Conservation (phyloP, 116 monocot genomes). For the Trichopus zeylanicus region DNA sequence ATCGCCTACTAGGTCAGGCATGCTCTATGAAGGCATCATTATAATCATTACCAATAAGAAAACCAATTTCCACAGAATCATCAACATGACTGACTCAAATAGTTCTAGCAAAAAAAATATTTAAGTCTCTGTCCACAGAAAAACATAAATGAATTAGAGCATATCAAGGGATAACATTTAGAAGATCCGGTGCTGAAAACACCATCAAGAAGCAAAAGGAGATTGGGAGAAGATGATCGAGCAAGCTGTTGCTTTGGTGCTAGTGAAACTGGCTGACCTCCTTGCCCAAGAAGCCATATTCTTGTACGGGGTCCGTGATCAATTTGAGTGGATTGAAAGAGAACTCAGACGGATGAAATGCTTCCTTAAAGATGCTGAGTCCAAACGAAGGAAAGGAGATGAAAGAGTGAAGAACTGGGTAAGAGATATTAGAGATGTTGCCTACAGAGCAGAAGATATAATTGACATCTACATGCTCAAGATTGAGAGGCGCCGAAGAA, state of each 20-base stretch:
- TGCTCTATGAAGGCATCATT: too few species aligned
- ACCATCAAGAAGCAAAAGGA: not conserved
- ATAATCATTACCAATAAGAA: too few species aligned
- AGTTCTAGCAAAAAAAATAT: too few species aligned
- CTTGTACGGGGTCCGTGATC: not conserved
- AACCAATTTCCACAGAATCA: too few species aligned
- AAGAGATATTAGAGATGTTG: not conserved
- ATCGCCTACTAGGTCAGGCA: too few species aligned
- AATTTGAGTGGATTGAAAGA: not conserved
- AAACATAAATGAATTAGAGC: too few species aligned
- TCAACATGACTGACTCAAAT: too few species aligned
- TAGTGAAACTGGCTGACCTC: not conserved
- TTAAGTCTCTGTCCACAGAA: too few species aligned
- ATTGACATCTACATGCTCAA: not conserved
- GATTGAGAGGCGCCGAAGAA: not conserved
- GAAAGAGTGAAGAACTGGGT: slow-evolving; percentile 1
- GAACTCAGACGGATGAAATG: slow-evolving; percentile 1
- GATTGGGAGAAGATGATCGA: not conserved
- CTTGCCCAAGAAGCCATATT: not conserved
- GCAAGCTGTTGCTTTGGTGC: not conserved
- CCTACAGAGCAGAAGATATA: not conserved
- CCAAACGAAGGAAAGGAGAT: not conserved
- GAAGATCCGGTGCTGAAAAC: too few species aligned
- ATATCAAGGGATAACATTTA: too few species aligned
- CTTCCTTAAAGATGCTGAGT: not conserved